Base-by-base conservation (phyloP, 495 filamentous ascomycete species). In the Xylaria scruposa region DNA sequence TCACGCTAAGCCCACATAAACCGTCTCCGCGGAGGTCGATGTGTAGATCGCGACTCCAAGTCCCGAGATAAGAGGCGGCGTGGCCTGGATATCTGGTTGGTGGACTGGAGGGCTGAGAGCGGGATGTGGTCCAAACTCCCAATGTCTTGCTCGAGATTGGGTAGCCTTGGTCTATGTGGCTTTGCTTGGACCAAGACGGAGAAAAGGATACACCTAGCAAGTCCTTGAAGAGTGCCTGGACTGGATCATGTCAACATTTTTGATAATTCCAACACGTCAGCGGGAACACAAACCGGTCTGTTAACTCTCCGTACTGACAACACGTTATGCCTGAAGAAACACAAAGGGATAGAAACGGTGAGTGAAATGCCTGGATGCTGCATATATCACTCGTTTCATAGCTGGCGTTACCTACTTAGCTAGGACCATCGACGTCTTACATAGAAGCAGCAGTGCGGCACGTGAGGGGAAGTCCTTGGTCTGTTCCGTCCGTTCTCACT, bases 11-110 rank as follows among this genome's bases (percentile, higher is more conserved):
- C 24, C 56, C 68, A 61, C 47, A 66, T 47, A n/a, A 61, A 26
- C 71, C 68, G 68, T 78, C 73, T 78, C 76, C 76, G 76, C 76
- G 76, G 76, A 70, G 63, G 65, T 51, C 65, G 67, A 72, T 53
- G 58, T 40, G 69, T 73, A 78, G 75, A 76, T 69, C 67, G 38
- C 66, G 44, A 36, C 67, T 60, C 38, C 67, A 69, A 69, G 42
- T 49, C 42, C 54, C 67, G 40, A 61, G 67, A 69, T 69, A 61
- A 61, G 67, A 38, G 67, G 21, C 59, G 59, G 4, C 38, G 21
- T 60, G 26, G 38, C 21, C 60, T 44, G 36, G 9, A 42, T 63
- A 44, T 42, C 60, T 63, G 38, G 65, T 67, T 67, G 65, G 65
- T 44, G 24, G 63, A 47, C 46, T 53, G 46, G 26, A 31, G 24